These are phyloP conservation scores for Polytrichum formosum DNA, from an alignment of 225 moss, liverwort and hornwort species.

Conservation along the genomic window DNA sequence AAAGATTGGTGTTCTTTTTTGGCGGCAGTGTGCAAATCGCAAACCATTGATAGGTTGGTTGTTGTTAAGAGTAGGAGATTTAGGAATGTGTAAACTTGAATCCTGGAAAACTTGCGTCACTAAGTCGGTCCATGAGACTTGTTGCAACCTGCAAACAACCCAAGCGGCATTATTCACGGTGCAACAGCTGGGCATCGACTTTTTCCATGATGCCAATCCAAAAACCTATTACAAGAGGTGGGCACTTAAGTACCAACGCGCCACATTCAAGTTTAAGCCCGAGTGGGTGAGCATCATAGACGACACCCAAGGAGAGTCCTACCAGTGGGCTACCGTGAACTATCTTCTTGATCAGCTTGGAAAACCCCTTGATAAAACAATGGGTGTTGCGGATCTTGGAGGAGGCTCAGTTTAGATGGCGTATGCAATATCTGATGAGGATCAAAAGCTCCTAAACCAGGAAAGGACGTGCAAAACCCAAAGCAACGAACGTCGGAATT, in stretches of 20 bases:
- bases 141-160: too few species aligned
- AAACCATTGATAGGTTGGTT: too few species aligned
- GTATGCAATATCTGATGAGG: constrained; percentile 72
- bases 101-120: too few species aligned
- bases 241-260: constrained; percentile 35
- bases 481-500: too few species aligned
- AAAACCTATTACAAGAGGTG: constrained; percentile 61
- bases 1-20: too few species aligned
- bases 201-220: constrained; percentile 58
- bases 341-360: constrained; percentile 74
- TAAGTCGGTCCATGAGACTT: too few species aligned
- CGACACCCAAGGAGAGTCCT: constrained; percentile 79
- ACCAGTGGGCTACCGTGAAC: constrained; percentile 95
- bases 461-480: constrained; percentile 9
- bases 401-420: constrained; percentile 78
- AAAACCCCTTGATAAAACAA: constrained; percentile 60
- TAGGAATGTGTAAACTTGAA: too few species aligned
- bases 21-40: too few species aligned
- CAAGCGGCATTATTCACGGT: too few species aligned
- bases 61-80: too few species aligned
- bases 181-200: constrained; percentile 3
- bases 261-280: constrained; percentile 69
- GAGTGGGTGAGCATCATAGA: constrained; percentile 66
- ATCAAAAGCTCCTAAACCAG: constrained; percentile 56
- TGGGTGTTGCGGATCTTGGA: constrained; percentile 86